Conservation (phyloP, 495 filamentous ascomycete species). For the Clavariopsis aquatica region DNA sequence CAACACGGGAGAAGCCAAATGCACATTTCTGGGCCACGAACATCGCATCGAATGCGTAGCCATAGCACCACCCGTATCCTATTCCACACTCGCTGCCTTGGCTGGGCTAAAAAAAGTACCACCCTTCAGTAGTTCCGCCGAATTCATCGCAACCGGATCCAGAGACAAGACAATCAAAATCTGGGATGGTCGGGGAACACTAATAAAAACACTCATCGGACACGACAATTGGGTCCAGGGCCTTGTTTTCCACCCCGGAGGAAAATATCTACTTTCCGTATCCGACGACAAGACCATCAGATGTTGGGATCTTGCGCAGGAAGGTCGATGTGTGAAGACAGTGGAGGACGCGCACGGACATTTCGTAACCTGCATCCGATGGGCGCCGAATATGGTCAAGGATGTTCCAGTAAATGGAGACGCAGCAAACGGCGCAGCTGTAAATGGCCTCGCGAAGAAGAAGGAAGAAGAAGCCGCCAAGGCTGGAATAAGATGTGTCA, state of each 20-base stretch:
- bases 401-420: constrained; percentile 54
- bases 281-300: constrained; percentile 89
- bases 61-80: constrained; percentile 79
- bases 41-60: constrained; percentile 87
- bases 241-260: constrained; percentile 88
- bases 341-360: constrained; percentile 77
- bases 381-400: constrained; percentile 80
- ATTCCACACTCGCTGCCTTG: constrained; percentile 71
- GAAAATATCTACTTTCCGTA: constrained; percentile 85
- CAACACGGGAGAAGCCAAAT: constrained; percentile 69
- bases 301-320: constrained; percentile 93
- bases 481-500: constrained; percentile 60
- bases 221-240: constrained; percentile 97
- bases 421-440: constrained; percentile 37
- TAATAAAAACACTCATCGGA: constrained; percentile 83
- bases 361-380: constrained; percentile 84
- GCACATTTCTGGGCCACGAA: constrained; percentile 84
- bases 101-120: constrained; percentile 85
- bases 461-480: constrained; percentile 48
- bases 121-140: constrained; percentile 68
- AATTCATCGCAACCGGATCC: constrained; percentile 88
- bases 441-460: constrained; percentile 55
- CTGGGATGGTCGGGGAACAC: constrained; percentile 83
- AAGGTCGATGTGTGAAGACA: constrained; percentile 84
- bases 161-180: constrained; percentile 90